phyloP scores from a whole-genome alignment of 805 yeast species.

The Metschnikowia colocasiae region DNA sequence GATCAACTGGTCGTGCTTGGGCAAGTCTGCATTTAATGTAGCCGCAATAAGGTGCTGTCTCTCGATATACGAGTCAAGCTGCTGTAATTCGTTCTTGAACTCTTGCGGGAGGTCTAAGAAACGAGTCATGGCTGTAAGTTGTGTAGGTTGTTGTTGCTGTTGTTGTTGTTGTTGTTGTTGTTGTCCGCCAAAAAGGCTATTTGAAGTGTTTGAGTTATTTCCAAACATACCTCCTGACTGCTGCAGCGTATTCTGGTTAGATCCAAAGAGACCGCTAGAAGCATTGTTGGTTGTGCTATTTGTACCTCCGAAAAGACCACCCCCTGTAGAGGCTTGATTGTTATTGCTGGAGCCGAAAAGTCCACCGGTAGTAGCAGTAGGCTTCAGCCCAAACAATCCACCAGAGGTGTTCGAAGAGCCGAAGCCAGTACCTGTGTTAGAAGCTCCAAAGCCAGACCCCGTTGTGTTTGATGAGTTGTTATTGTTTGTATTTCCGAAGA shows the following conservation, averaged over 20 bases:
- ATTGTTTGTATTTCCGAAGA: constrained; percentile 28
- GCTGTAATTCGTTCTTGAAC: constrained; percentile 65
- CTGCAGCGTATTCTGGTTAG: constrained; percentile 11
- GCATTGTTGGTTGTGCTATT: constrained; percentile 3
- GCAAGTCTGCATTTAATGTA: constrained; percentile 56
- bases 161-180: constrained; percentile 8
- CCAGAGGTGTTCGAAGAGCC: constrained; percentile 3
- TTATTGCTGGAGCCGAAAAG: constrained; percentile 10
- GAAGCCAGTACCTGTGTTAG: constrained; percentile 1
- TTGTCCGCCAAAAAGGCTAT: constrained; percentile 15
- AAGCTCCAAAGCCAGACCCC: not conserved
- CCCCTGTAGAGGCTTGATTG: constrained; percentile 11
- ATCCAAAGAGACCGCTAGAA: constrained; percentile 33
- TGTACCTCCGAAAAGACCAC: constrained; percentile 33
- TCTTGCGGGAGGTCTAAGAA: constrained; percentile 71
- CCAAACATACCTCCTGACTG: constrained; percentile 12
- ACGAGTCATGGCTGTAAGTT: constrained; percentile 67
- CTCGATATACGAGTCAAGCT: constrained; percentile 67
- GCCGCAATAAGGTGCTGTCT: constrained; percentile 72
- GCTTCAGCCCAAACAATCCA: constrained; percentile 10
- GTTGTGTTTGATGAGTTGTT: constrained; percentile 6
- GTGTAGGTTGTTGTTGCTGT: constrained; percentile 43
- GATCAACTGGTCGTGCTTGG: constrained; percentile 61
- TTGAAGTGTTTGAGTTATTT: constrained; percentile 9
- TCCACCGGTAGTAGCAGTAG: constrained; percentile 8